Conservation (phyloP, 148 eudicot species). For the Pharnaceum exiguum region DNA sequence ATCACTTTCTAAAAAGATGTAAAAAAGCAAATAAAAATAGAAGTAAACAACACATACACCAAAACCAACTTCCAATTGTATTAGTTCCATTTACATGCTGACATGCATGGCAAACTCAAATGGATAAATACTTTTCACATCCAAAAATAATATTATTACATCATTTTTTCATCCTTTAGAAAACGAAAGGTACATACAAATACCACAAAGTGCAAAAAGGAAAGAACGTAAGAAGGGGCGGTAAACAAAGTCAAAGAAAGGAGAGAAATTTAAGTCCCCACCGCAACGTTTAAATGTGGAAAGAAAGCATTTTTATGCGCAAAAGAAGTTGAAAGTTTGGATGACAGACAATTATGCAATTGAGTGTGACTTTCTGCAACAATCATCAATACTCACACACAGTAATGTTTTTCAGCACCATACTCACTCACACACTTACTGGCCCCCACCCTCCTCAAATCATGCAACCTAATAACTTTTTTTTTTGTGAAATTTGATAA, state of each 20-base stretch:
- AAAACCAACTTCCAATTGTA: too few species aligned
- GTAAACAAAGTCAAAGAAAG: background rate
- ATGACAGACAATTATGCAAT: background rate
- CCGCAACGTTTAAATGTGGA: conserved; percentile 23
- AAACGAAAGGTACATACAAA: background rate
- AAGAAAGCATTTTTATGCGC: background rate
- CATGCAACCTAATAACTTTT: too few species aligned
- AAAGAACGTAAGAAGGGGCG: background rate
- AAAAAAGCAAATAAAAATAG: too few species aligned
- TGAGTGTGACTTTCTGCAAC: conserved; percentile 23
- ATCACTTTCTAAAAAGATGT: too few species aligned
- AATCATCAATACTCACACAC: conserved; percentile 25
- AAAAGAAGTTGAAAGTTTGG: background rate
- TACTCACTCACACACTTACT: conserved; percentile 7
- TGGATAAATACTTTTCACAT: background rate
- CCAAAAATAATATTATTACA: background rate
- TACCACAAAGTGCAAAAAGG: background rate
- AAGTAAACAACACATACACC: too few species aligned
- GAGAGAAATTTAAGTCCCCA: background rate
- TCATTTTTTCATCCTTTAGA: background rate
- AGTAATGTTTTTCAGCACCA: too few species aligned
- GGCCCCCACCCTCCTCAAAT: conserved; percentile 15
- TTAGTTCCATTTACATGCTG: too few species aligned
- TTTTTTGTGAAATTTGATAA: background rate
- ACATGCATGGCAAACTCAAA: too few species aligned